Percentiles rank a stretch among this genome's conserved stretches.
Evolutionary conservation across 225 moss, liverwort and hornwort species (phyloP).

Genomic region (Straminergon stramineum): DNA sequence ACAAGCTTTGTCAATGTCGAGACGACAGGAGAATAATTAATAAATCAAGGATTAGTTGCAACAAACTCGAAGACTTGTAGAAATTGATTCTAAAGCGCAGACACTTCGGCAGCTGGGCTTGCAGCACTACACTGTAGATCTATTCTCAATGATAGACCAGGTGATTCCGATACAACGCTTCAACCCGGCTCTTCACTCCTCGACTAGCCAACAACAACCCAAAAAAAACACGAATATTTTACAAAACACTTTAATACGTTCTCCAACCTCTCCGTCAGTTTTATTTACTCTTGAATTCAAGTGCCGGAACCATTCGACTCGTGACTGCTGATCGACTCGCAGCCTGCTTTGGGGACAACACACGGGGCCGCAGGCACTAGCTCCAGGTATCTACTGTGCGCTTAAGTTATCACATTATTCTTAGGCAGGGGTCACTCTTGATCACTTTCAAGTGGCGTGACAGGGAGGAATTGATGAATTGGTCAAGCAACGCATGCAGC

Average conservation of each 20-base stretch:
- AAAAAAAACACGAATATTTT: background rate
- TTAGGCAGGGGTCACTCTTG: background rate
- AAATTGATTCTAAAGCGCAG: background rate
- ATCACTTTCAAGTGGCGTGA: background rate
- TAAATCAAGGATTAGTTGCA: background rate
- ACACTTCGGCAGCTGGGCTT: background rate
- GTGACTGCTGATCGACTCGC: background rate
- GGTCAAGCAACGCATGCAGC: background rate
- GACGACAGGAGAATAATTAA: too few relatives aligned
- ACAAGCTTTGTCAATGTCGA: background rate
- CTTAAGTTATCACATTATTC: background rate
- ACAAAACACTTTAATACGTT: background rate
- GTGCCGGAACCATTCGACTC: background rate
- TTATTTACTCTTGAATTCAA: background rate
- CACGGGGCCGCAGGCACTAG: background rate
- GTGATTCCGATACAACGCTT: background rate
- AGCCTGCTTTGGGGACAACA: background rate
- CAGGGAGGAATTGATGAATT: background rate
- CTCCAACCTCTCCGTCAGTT: background rate
- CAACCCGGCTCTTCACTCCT: background rate
- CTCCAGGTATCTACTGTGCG: background rate
- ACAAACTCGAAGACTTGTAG: background rate
- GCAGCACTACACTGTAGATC: background rate
- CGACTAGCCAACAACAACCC: background rate
- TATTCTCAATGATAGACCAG: background rate